Evolutionary conservation across 768 basidiomycete species (phyloP), one percentile per base, ranked within the genome.

Genomic region (Artomyces pyxidatus): DNA sequence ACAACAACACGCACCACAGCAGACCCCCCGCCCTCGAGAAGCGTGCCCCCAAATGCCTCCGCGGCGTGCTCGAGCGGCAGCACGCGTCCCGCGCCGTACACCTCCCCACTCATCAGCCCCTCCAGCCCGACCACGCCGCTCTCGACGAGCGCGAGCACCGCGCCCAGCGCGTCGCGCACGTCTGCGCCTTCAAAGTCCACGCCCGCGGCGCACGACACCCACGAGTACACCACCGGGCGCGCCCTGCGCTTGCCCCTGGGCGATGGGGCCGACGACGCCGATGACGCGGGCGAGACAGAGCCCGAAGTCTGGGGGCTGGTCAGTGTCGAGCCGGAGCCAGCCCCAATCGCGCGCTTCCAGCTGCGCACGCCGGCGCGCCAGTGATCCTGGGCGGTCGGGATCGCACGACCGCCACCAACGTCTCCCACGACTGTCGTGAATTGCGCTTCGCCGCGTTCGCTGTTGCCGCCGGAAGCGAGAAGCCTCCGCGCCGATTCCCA

Each of bases 371-470:
- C 84, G 16, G 83, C 81, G 19, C 77, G 76, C 64, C 89, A 81
- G 61, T 84, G 78, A 53, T 88, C 86, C 25, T 79, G 76, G 3
- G 81, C 79, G 19, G 72, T 83, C 8, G 88, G 85, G 27, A 90
- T 74, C 6, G 76, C 72, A 25, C 80, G 75, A n/a, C 53, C 48
- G 28, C 75, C 75, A 0, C 81, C 80, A 6, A 65, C 67, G 64
- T 90, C 86, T 3, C 89, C 88, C 2, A 88, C 78, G 22, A 89
- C 69, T 1, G 89, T 91, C 38, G 88, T 89, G 62, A 92, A 90
- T 62, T 88, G 82, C 3, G 70, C 53, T 8, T 47, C 49, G 2
- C 55, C 53, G 19, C 52, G 52, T n/a, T n/a, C n/a, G 3, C 45
- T 43, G 49, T 60, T 56, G 59, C 69, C 59, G 61, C 67, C 64